These are phyloP conservation scores for Ulota crispa DNA, from an alignment of 225 moss, liverwort and hornwort species.

Conservation along the genomic window DNA sequence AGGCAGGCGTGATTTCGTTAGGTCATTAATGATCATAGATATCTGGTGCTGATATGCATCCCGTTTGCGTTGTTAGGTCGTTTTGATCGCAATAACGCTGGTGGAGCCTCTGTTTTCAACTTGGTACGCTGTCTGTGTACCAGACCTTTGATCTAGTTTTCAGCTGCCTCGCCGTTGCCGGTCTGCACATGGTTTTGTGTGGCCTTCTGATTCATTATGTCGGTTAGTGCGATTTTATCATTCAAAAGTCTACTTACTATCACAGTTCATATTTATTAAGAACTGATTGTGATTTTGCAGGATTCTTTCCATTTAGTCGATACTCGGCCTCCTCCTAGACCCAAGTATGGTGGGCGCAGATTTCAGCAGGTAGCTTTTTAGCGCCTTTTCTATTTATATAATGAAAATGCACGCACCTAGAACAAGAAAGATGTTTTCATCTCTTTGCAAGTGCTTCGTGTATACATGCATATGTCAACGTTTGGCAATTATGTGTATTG, in stretches of 20 bases:
- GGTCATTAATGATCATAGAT: neutral
- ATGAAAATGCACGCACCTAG: neutral
- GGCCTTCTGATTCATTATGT: neutral
- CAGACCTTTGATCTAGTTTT: neutral
- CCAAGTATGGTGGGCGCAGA: slow-evolving; percentile 97
- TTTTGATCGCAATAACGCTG: slow-evolving; percentile 81
- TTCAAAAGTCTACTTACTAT: neutral
- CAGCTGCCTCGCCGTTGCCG: neutral
- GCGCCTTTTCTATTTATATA: neutral
- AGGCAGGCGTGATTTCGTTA: neutral
- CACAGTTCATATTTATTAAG: neutral
- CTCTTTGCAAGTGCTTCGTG: neutral
- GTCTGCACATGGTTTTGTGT: neutral
- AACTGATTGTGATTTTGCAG: slow-evolving; percentile 35
- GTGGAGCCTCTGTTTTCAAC: slow-evolving; percentile 80
- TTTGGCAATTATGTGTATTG: neutral
- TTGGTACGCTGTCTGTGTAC: slow-evolving; percentile 49
- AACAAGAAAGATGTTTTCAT: neutral
- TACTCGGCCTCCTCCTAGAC: slow-evolving; percentile 90
- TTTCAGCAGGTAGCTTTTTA: slow-evolving; percentile 85
- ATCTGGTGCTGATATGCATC: neutral
- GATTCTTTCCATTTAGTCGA: slow-evolving; percentile 98
- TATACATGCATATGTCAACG: neutral
- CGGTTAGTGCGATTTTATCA: neutral
- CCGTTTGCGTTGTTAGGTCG: slow-evolving; percentile 49